A percentile compares a stretch with the other conserved stretches of the same genome.
These are phyloP conservation scores for Centaurea solstitialis DNA, from an alignment of 129 eudicot genomes.

Conservation along the genomic window DNA sequence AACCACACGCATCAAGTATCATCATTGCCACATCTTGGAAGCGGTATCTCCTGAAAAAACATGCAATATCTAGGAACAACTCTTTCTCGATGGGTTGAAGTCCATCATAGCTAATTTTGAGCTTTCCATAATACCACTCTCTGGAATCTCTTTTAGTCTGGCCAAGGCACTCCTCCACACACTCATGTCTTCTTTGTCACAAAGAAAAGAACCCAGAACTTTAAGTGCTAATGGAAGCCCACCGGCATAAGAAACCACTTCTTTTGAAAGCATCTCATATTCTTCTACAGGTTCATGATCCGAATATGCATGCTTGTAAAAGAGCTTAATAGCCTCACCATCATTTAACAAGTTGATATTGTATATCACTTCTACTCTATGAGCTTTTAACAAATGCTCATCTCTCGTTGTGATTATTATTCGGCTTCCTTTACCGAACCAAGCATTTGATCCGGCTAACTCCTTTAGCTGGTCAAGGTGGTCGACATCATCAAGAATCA, in stretches of 20 bases:
- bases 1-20: too few species aligned
- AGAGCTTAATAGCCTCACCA: constrained; percentile 14
- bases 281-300: background rate
- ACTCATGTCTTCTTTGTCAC: too few species aligned
- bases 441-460: constrained; percentile 10
- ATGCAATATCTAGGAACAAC: too few species aligned
- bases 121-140: too few species aligned
- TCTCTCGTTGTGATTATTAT: constrained; percentile 27
- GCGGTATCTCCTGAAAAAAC: too few species aligned
- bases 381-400: background rate
- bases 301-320: background rate
- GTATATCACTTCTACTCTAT: background rate
- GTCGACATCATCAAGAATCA: constrained; percentile 34
- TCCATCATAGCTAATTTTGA: too few species aligned
- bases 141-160: too few species aligned
- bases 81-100: too few species aligned
- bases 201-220: too few species aligned
- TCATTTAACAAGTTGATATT: background rate
- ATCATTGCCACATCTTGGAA: too few species aligned
- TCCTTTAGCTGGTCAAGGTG: constrained; percentile 1
- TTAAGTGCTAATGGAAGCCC: too few species aligned
- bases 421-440: constrained; percentile 26
- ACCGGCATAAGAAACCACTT: background rate
- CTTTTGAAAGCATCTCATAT: constrained; percentile 9
- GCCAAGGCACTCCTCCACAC: too few species aligned